Percentiles rank a stretch among this genome's conserved stretches.
These are phyloP conservation scores for Themeda triandra DNA, from an alignment of 176 grass and related monocot genomes.

Conservation along the genomic window DNA sequence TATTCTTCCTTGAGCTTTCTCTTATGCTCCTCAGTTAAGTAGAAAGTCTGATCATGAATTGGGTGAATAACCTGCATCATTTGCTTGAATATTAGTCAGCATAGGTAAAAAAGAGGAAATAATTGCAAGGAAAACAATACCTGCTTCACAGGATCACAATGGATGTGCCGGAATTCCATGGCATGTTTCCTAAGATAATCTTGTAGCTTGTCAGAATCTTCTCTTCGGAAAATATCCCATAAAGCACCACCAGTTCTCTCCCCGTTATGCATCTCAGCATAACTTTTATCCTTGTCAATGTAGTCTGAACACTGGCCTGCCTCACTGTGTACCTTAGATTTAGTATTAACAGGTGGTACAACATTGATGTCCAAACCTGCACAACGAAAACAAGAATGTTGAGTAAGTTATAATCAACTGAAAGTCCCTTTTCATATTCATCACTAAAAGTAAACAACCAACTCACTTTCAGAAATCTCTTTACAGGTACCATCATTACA, in stretches of 20 bases:
- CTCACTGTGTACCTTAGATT: background rate
- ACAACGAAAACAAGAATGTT: background rate
- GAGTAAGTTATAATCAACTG: background rate
- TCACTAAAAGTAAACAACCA: background rate
- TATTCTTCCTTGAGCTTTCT: slow-evolving; percentile 78
- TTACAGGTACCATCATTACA: background rate
- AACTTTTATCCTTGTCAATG: too few relatives aligned
- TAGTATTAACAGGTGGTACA: background rate
- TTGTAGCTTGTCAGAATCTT: slow-evolving; percentile 63
- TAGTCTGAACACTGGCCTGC: too few relatives aligned
- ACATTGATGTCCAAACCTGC: background rate
- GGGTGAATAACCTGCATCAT: slow-evolving; percentile 66
- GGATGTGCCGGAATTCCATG: slow-evolving; percentile 59
- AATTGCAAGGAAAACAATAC: slow-evolving; percentile 30
- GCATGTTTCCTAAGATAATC: slow-evolving; percentile 68
- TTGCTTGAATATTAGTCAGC: slow-evolving; percentile 2
- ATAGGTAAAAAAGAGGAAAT: background rate
- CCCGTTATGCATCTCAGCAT: too few relatives aligned
- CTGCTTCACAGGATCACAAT: slow-evolving; percentile 59
- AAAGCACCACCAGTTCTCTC: slow-evolving; percentile 53
- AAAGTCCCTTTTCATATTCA: background rate
- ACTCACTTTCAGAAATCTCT: background rate
- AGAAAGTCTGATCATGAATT: slow-evolving; percentile 80
- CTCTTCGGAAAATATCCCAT: slow-evolving; percentile 90
- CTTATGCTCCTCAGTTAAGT: slow-evolving; percentile 73